Conservation (phyloP, 2,329 filamentous ascomycete genomes). For the Zymoseptoria passerinii region DNA sequence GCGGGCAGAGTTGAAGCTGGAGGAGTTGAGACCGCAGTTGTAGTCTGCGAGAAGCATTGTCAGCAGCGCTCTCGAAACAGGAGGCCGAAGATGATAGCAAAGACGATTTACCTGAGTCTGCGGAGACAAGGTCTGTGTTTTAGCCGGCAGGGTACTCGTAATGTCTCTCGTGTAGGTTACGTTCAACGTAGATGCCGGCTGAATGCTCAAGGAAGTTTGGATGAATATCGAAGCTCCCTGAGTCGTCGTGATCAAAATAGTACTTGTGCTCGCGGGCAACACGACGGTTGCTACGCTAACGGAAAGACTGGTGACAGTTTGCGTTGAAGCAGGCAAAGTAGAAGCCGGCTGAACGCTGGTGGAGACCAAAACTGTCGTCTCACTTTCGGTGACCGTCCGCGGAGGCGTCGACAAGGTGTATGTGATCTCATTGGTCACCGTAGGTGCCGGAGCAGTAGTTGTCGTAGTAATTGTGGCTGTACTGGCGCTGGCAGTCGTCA, state of each 20-base stretch:
- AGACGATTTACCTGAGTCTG: too few relatives aligned
- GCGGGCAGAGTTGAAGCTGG: background rate
- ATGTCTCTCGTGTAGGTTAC: background rate
- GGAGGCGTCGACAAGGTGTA: background rate
- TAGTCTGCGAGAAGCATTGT: too few relatives aligned
- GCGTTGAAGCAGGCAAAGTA: background rate
- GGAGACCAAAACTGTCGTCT: background rate
- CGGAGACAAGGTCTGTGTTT: too few relatives aligned
- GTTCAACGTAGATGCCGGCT: background rate
- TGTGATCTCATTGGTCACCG: background rate
- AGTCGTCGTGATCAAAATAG: background rate
- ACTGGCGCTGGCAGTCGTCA: background rate
- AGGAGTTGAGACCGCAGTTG: too few relatives aligned
- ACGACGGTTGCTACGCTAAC: background rate
- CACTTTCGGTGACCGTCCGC: background rate
- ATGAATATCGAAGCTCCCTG: background rate
- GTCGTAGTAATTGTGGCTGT: background rate
- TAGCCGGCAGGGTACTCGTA: background rate
- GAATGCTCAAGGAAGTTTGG: background rate
- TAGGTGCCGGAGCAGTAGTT: background rate
- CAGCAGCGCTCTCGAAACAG: too few relatives aligned
- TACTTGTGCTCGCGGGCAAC: background rate
- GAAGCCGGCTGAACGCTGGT: background rate
- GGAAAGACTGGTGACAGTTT: background rate
- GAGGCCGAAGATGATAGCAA: too few relatives aligned